Percentiles rank a stretch among this genome's conserved stretches.
These are phyloP conservation scores for Fusarium equiseti DNA, from an alignment of 2,329 filamentous ascomycete species.

Conservation along the genomic window DNA sequence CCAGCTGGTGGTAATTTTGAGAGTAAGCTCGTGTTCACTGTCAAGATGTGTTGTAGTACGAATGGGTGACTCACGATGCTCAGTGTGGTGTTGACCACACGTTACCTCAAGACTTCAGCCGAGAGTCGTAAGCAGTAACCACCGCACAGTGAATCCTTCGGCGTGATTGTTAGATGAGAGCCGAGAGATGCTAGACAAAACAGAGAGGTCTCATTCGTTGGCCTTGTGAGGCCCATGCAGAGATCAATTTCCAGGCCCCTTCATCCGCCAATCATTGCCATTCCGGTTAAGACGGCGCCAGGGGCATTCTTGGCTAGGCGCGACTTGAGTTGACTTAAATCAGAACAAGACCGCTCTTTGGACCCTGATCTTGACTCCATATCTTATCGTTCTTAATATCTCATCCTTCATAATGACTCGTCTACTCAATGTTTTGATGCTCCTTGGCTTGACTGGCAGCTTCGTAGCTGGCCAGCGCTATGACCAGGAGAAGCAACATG, in stretches of 20 bases:
- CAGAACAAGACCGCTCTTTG: neutral
- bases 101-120: neutral
- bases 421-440: neutral
- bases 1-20: neutral
- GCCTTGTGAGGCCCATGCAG: neutral
- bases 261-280: neutral
- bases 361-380: neutral
- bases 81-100: neutral
- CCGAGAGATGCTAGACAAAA: neutral
- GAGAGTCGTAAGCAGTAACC: neutral
- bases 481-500: constrained; percentile 11
- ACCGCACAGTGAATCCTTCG: neutral
- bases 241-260: neutral
- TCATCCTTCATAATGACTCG: neutral
- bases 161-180: neutral
- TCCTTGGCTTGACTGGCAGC: neutral
- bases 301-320: neutral
- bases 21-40: neutral
- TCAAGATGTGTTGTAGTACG: neutral
- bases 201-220: neutral
- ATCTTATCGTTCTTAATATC: neutral
- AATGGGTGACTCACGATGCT: neutral
- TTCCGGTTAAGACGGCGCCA: neutral
- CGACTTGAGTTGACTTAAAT: neutral
- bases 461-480: constrained; percentile 2